Evolutionary conservation across 2,329 filamentous ascomycete genomes (phyloP), one percentile per base, ranked within the genome.

Genomic region (Huntiella abstrusa): DNA sequence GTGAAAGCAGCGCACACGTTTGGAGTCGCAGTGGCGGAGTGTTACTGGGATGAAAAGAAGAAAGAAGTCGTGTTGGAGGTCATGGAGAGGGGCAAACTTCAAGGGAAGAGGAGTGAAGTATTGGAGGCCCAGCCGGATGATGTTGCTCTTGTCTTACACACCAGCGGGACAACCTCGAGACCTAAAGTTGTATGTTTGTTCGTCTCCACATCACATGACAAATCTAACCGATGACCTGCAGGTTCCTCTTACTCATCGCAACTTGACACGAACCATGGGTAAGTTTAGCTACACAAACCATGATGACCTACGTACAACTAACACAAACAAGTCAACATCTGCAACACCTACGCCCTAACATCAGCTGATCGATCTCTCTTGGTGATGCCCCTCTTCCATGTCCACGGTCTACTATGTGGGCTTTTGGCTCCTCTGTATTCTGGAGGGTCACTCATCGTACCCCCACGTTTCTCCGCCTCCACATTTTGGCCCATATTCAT

Each of bases 321-420:
- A 50, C 32, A 46, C 35, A 19, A 40, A 13, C 1, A 53, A 77
- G 72, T 71, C 55, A 92, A 91, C 62, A 85, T 92, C 58, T 70
- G 80, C 56, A 66, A 70, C 49, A 92, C 84, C 5, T 92, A 92
- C 59, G 61, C 79, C 47, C 70, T 92, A 50, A 78, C 74, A 0
- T 60, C 74, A 4, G 58, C 69, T 45, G 84, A 92, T 60, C 75
- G 84, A 41, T 88, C 84, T 22, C 79, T 86, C 71, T 71, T 92
- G 12, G 83, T 92, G 50, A 92, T 92, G 84, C 84, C 84, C 13
- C 70, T 92, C 2, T 92, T 92, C 69, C 84, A 92, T 62, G 84
- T 92, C 42, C 84, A 91, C 58, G 85, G 85, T n/a, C 70, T 93
- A 2, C 69, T 92, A 11, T 86, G 84, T 51, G 84, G 75, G 15